Evolutionary conservation across 306 rosid species (phyloP), one percentile per base, ranked within the genome.

Genomic region (Carpinus fangiana): DNA sequence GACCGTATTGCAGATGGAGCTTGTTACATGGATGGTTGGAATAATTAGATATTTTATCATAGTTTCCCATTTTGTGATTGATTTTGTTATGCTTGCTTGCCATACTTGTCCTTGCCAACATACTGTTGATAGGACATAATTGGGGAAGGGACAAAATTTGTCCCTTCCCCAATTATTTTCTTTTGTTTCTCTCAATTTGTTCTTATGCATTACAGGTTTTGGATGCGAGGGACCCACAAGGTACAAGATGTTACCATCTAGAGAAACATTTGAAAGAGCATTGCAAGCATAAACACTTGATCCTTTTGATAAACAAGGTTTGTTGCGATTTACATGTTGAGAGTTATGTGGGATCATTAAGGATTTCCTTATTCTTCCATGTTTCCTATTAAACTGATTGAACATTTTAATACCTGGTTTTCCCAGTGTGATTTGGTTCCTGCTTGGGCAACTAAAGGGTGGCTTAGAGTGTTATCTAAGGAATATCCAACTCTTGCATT

Each of bases 221-320:
- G 80, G 98, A 95, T 83, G 98, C 97, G 51, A 89, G 98, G 86
- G 99, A 92, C 72, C 99, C 99, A 0, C 93, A 87, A 74, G 99
- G 99, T 21, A 95, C 99, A 12, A 82, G 99, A 69, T 95, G 99
- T 76, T 86, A 86, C 90, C 98, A 95, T 88, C 82, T 95, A 83
- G 99, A 95, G 90, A 92, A 75, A 87, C 98, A 95, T 86, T 81
- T 93, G 90, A 95, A 92, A 86, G 94, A 92, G 93, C 89, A 90
- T 79, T 88, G 93, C 93, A 91, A 78, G 73, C 91, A 95, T 82
- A 95, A 95, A 70, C 96, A 93, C 86, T 83, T 95, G 91, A 86
- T 95, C 83, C 88, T 95, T 80, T 81, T 95, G 89, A 74, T 93
- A 74, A 95, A 93, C 85, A 95, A 95, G 98, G 98, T 92, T 73